These are phyloP conservation scores for Daldinia decipiens DNA, from an alignment of 495 filamentous ascomycete genomes.

Conservation along the genomic window DNA sequence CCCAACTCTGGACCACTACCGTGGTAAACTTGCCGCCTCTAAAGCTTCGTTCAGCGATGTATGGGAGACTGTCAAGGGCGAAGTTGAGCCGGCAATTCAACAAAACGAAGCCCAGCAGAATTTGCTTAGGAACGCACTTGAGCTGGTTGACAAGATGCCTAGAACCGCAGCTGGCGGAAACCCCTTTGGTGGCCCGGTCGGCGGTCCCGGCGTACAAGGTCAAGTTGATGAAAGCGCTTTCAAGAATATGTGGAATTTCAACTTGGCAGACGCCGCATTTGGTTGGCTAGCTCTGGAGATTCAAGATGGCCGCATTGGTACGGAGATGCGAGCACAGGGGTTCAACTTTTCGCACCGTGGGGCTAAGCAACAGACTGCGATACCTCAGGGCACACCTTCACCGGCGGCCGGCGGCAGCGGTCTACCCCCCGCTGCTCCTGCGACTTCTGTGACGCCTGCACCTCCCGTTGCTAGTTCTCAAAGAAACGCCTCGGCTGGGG, in stretches of 20 bases:
- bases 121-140: slow-evolving; percentile 86
- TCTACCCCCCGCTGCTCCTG: slow-evolving; percentile 52
- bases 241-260: slow-evolving; percentile 99
- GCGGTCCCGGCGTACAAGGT: slow-evolving; percentile 75
- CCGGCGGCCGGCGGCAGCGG: slow-evolving; percentile 47
- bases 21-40: slow-evolving; percentile 98
- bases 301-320: slow-evolving; percentile 92
- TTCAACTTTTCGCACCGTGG: slow-evolving; percentile 99
- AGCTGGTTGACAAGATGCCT: slow-evolving; percentile 96
- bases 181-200: slow-evolving; percentile 88
- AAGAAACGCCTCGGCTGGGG: slow-evolving; percentile 49
- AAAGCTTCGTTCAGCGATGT: slow-evolving; percentile 99
- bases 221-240: slow-evolving; percentile 98
- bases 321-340: slow-evolving; percentile 97
- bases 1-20: slow-evolving; percentile 96
- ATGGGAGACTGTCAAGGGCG: slow-evolving; percentile 97
- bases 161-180: slow-evolving; percentile 92
- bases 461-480: slow-evolving; percentile 45
- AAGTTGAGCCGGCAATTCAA: slow-evolving; percentile 91
- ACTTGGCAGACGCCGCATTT: slow-evolving; percentile 96
- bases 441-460: slow-evolving; percentile 47
- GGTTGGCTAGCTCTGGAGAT: slow-evolving; percentile 95
- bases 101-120: slow-evolving; percentile 94
- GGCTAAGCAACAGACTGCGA: slow-evolving; percentile 61
- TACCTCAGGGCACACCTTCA: slow-evolving; percentile 50